A percentile compares a stretch with the other conserved stretches of the same genome.
These are phyloP conservation scores for Pythium biforme DNA, from an alignment of 352 stramenopile genomes.

Conservation along the genomic window DNA sequence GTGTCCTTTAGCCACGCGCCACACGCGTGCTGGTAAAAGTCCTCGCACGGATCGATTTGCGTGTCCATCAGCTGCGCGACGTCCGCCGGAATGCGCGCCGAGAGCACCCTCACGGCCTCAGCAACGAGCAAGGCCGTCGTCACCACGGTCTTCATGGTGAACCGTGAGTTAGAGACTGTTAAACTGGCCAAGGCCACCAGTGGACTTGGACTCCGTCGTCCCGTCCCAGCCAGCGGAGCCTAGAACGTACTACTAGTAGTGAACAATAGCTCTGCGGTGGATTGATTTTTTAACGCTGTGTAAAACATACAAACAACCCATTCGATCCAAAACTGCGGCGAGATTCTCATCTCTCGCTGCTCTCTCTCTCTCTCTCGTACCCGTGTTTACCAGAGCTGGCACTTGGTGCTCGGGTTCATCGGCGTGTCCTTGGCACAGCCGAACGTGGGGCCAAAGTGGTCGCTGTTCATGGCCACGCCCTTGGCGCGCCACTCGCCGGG, in stretches of 20 bases:
- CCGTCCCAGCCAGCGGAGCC: background rate
- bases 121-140: background rate
- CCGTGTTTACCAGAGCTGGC: conserved; percentile 28
- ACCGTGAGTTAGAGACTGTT: too few species aligned
- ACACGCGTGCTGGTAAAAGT: conserved; percentile 30
- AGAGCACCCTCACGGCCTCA: background rate
- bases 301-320: too few species aligned
- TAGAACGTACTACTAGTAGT: background rate
- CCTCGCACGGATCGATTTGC: conserved; percentile 27
- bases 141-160: background rate
- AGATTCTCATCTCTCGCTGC: background rate
- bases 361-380: background rate
- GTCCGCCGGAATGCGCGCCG: too few species aligned
- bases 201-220: too few species aligned
- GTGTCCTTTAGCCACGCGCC: conserved; percentile 33
- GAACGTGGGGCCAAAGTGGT: conserved; percentile 25
- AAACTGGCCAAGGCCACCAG: too few species aligned
- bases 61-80: conserved; percentile 26
- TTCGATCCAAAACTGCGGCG: background rate
- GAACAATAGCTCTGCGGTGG: background rate
- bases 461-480: conserved; percentile 31
- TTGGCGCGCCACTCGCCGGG: conserved; percentile 36
- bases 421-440: conserved; percentile 9
- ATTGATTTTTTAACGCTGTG: background rate
- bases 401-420: conserved; percentile 31